Conservation (phyloP, 805 yeast species). For the Soucietia sequanensis region DNA sequence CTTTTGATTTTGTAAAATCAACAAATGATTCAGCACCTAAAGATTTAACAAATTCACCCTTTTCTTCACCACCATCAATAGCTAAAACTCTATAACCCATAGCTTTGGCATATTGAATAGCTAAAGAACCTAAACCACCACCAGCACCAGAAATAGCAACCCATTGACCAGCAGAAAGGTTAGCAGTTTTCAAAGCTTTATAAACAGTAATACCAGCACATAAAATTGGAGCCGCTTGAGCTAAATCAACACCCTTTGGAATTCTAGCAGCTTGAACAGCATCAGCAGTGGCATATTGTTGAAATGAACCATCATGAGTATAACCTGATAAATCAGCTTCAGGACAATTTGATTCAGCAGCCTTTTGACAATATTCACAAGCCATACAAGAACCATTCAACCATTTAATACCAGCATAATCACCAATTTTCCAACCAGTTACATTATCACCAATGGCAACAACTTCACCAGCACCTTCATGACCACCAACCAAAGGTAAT, state of each 20-base stretch:
- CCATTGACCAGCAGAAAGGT: slow-evolving; percentile 68
- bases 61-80: slow-evolving; percentile 68
- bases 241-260: slow-evolving; percentile 72
- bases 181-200: slow-evolving; percentile 84
- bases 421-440: slow-evolving; percentile 71
- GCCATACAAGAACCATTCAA: slow-evolving; percentile 72
- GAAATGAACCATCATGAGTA: slow-evolving; percentile 90
- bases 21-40: slow-evolving; percentile 67
- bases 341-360: slow-evolving; percentile 70
- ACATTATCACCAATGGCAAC: slow-evolving; percentile 75
- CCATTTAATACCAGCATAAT: slow-evolving; percentile 83
- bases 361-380: slow-evolving; percentile 71
- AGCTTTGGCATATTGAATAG: slow-evolving; percentile 72
- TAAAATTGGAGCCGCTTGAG: slow-evolving; percentile 74
- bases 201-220: slow-evolving; percentile 93
- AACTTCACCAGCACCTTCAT: slow-evolving; percentile 87
- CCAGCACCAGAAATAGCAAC: slow-evolving; percentile 77
- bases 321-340: slow-evolving; percentile 69
- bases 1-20: slow-evolving; percentile 57
- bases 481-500: slow-evolving; percentile 81
- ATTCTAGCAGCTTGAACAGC: slow-evolving; percentile 83
- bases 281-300: slow-evolving; percentile 86
- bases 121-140: slow-evolving; percentile 76
- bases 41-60: slow-evolving; percentile 52
- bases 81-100: slow-evolving; percentile 75